A percentile compares a stretch with the other conserved stretches of the same genome.
phyloP scores from a whole-genome alignment of 345 rosid species.

The Brassica juncea region DNA sequence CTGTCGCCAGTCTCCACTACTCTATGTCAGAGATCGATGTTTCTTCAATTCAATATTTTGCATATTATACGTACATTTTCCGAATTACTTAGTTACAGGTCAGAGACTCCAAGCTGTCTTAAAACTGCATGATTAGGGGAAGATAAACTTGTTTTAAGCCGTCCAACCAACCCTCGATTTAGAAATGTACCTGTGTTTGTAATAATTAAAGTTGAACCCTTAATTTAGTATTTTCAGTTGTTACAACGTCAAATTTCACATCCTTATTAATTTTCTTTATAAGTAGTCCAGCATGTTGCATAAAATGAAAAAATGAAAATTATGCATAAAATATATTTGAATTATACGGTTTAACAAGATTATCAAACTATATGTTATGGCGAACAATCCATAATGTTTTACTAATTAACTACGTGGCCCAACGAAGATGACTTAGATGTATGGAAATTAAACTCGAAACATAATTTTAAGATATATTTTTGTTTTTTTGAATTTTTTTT shows the following conservation, averaged over 20 bases:
- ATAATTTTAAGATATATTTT: not conserved
- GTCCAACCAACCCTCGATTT: constrained; percentile 27
- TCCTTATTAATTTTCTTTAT: not conserved
- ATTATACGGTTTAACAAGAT: not conserved
- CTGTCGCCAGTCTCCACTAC: constrained; percentile 6
- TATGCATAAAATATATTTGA: not conserved
- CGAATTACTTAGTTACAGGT: constrained; percentile 9
- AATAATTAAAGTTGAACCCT: constrained; percentile 1
- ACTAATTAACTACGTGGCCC: not conserved
- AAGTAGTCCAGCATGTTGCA: not conserved
- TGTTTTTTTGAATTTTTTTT: too few species aligned
- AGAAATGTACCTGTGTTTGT: constrained; percentile 20
- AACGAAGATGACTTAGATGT: constrained; percentile 11
- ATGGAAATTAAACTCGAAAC: not conserved
- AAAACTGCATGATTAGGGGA: constrained; percentile 31
- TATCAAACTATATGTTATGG: not conserved
- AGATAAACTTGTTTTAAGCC: constrained; percentile 38
- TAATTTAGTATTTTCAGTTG: not conserved
- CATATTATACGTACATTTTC: constrained; percentile 5
- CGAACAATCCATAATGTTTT: not conserved
- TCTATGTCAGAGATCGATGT: constrained; percentile 15
- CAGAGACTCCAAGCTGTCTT: constrained; percentile 30
- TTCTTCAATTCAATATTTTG: constrained; percentile 18
- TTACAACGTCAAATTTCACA: constrained; percentile 25
- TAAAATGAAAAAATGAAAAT: too few species aligned